phyloP scores from a whole-genome alignment of 75 land plant species.

The Picea sitchensis region DNA sequence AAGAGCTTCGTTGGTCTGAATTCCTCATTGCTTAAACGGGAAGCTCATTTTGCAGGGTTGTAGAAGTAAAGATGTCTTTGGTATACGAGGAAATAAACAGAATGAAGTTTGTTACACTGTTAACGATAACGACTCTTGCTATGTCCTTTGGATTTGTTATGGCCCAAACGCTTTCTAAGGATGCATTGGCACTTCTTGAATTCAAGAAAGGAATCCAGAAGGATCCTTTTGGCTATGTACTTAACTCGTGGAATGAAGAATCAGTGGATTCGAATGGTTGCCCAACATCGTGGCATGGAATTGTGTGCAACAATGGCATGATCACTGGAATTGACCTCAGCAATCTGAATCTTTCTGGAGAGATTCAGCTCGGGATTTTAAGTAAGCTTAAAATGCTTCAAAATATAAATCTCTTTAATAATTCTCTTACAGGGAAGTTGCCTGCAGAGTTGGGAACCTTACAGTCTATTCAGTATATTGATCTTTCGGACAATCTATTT shows the following conservation, averaged over 20 bases:
- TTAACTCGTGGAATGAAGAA: slow-evolving; percentile 73
- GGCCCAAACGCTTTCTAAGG: slow-evolving; percentile 32
- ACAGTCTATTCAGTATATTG: slow-evolving; percentile 47
- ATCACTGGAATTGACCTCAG: slow-evolving; percentile 68
- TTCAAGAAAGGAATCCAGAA: slow-evolving; percentile 71
- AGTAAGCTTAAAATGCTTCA: slow-evolving; percentile 59
- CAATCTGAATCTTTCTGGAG: slow-evolving; percentile 45
- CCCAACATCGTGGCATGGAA: slow-evolving; percentile 85
- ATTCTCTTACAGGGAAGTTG: slow-evolving; percentile 50
- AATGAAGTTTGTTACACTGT: no score
- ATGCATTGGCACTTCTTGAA: slow-evolving; percentile 57
- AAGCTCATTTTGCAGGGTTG: no score
- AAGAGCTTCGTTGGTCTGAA: no score
- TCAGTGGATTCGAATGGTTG: slow-evolving; percentile 75
- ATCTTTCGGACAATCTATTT: slow-evolving; percentile 66
- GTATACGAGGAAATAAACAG: no score
- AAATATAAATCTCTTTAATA: slow-evolving; percentile 58
- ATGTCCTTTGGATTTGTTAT: no score
- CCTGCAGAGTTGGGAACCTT: slow-evolving; percentile 43
- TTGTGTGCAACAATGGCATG: slow-evolving; percentile 57
- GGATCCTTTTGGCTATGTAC: slow-evolving; percentile 64
- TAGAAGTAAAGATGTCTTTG: no score
- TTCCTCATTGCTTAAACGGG: no score
- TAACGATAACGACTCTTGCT: no score
- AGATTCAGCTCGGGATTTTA: slow-evolving; percentile 48